Evolutionary conservation across 2,329 filamentous ascomycete genomes (phyloP).

Genomic region (Fusarium heterosporum): DNA sequence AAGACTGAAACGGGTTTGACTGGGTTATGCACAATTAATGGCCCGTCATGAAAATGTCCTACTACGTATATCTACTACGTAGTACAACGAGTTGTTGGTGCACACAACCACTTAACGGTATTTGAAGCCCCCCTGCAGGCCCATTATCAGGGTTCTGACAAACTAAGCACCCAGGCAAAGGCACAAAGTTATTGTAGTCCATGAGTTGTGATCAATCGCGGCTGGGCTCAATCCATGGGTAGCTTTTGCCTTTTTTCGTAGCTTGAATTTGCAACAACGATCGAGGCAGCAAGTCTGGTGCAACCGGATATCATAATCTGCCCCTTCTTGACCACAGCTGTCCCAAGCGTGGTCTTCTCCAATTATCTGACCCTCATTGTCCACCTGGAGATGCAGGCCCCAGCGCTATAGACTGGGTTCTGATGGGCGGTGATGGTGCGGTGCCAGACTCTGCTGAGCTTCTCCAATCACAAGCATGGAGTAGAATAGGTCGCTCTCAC

Average conservation of each 20-base stretch:
- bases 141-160: background rate
- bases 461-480: slow-evolving; percentile 25
- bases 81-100: too few species aligned
- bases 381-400: slow-evolving; percentile 31
- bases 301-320: slow-evolving; percentile 29
- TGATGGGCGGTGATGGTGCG: slow-evolving; percentile 33
- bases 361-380: slow-evolving; percentile 33
- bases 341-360: slow-evolving; percentile 20
- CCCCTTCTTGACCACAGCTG: slow-evolving; percentile 26
- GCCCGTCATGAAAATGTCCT: background rate
- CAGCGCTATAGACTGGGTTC: slow-evolving; percentile 31
- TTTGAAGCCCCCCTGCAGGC: background rate
- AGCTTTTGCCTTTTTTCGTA: background rate
- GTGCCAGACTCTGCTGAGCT: slow-evolving; percentile 15
- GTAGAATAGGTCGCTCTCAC: slow-evolving; percentile 23
- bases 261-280: background rate
- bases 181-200: background rate
- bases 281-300: slow-evolving; percentile 24
- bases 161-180: too few species aligned
- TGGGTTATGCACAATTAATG: background rate
- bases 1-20: background rate
- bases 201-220: background rate
- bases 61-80: too few species aligned
- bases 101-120: background rate
- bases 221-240: background rate